Evolutionary conservation across 495 filamentous ascomycete species (phyloP).

Genomic region (Bacidia gigantensis): DNA sequence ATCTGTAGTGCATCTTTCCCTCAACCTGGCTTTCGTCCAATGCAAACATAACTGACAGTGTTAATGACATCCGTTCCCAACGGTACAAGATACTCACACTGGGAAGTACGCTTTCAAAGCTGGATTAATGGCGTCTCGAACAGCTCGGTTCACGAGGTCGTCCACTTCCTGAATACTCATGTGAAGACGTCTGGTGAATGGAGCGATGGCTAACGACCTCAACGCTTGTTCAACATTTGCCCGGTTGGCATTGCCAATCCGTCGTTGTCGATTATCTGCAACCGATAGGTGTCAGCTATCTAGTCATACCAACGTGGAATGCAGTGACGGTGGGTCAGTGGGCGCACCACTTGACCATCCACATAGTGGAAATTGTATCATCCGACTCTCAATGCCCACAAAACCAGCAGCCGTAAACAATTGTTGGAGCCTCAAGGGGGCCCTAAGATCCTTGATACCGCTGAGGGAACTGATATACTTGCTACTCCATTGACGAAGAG

Average conservation of each 20-base stretch:
- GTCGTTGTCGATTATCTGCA: slow-evolving; percentile 44
- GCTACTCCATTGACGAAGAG: slow-evolving; percentile 60
- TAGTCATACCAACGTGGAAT: not conserved
- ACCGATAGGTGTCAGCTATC: not conserved
- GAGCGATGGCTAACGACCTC: slow-evolving; percentile 48
- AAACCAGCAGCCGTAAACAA: slow-evolving; percentile 58
- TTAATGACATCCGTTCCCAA: not conserved
- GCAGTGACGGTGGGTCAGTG: not conserved
- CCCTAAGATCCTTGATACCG: slow-evolving; percentile 55
- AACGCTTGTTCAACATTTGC: slow-evolving; percentile 49
- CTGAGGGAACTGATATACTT: slow-evolving; percentile 52
- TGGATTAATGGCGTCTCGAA: slow-evolving; percentile 49
- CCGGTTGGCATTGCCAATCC: slow-evolving; percentile 47
- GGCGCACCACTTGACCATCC: slow-evolving; percentile 57
- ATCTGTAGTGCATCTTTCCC: not conserved
- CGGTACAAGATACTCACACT: slow-evolving; percentile 37
- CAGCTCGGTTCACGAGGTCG: slow-evolving; percentile 50
- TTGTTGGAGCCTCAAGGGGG: slow-evolving; percentile 45
- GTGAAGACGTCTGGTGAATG: slow-evolving; percentile 38
- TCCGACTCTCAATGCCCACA: slow-evolving; percentile 52
- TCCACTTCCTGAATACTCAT: slow-evolving; percentile 54
- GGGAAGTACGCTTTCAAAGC: slow-evolving; percentile 65
- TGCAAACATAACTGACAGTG: slow-evolving; percentile 38
- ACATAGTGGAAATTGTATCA: slow-evolving; percentile 62
- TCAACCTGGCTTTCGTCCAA: slow-evolving; percentile 36